Conservation (phyloP, 345 rosid genomes). For the Psidium friedrichsthalianum region DNA sequence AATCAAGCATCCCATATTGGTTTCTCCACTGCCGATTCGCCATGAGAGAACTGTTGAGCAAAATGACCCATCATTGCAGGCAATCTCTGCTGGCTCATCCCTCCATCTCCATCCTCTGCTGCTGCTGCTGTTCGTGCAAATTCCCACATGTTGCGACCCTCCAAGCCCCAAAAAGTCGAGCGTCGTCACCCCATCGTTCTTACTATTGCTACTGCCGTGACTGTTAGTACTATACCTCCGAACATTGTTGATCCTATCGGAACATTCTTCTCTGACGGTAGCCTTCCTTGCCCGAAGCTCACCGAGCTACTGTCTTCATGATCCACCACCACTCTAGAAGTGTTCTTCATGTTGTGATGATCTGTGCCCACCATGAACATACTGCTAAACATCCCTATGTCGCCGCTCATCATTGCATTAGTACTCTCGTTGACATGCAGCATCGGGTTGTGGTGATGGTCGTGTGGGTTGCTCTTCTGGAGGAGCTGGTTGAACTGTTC, state of each 20-base stretch:
- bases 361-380: slow-evolving; percentile 20
- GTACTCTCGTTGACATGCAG: slow-evolving; percentile 21
- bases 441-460: slow-evolving; percentile 11
- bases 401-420: slow-evolving; percentile 8
- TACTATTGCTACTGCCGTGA: neutral
- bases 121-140: slow-evolving; percentile 31
- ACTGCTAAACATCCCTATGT: slow-evolving; percentile 35
- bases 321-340: neutral
- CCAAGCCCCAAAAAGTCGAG: slow-evolving; percentile 57
- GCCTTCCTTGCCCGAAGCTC: slow-evolving; percentile 15
- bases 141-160: slow-evolving; percentile 14
- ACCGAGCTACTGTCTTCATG: slow-evolving; percentile 10
- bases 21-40: slow-evolving; percentile 36
- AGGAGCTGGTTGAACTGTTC: neutral
- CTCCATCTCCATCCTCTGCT: neutral
- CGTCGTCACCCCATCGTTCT: slow-evolving; percentile 17
- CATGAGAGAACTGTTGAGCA: slow-evolving; percentile 14
- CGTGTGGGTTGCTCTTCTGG: slow-evolving; percentile 9
- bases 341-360: slow-evolving; percentile 13
- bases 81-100: neutral
- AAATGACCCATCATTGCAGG: slow-evolving; percentile 24
- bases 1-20: slow-evolving; percentile 48
- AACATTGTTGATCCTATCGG: slow-evolving; percentile 14
- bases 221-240: slow-evolving; percentile 11
- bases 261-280: slow-evolving; percentile 1